Percentiles rank a stretch among this genome's conserved stretches.
These are phyloP conservation scores for Rubroshorea leprosula DNA, from an alignment of 345 rosid genomes.

Conservation along the genomic window DNA sequence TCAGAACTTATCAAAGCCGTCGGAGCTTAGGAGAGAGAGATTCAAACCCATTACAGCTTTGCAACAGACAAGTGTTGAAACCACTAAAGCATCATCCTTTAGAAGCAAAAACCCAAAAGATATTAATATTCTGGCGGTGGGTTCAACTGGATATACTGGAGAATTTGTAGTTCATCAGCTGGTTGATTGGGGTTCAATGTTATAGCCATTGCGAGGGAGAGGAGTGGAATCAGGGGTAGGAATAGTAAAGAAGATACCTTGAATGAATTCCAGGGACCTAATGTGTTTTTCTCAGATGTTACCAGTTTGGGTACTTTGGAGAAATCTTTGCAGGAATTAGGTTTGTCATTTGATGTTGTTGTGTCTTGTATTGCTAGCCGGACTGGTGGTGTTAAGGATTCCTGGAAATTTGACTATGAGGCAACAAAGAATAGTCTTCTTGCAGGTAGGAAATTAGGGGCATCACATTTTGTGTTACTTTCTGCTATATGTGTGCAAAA, in stretches of 20 bases:
- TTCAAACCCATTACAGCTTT: constrained; percentile 36
- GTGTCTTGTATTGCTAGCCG: constrained; percentile 95
- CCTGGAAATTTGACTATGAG: constrained; percentile 91
- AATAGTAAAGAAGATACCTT: constrained; percentile 60
- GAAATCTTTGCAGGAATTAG: constrained; percentile 42
- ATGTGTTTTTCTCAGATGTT: constrained; percentile 81
- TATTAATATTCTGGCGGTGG: constrained; percentile 68
- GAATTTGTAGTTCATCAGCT: constrained; percentile 78
- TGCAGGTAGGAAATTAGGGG: constrained; percentile 75
- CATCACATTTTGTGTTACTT: constrained; percentile 74
- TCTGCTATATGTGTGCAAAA: constrained; percentile 93
- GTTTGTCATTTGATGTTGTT: constrained; percentile 59
- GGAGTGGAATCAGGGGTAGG: constrained; percentile 67
- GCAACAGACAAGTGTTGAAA: constrained; percentile 27
- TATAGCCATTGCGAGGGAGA: constrained; percentile 75
- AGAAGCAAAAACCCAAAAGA: constrained; percentile 56
- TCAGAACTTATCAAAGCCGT: constrained; percentile 17
- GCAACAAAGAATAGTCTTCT: constrained; percentile 81
- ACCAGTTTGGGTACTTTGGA: constrained; percentile 47
- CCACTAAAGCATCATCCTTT: constrained; percentile 34
- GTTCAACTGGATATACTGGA: constrained; percentile 93
- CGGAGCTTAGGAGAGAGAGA: constrained; percentile 26
- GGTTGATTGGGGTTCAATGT: constrained; percentile 73
- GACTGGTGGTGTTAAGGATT: constrained; percentile 78
- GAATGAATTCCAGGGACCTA: constrained; percentile 55